Conservation (phyloP, 805 yeast genomes). For the Jamesozyma lodderae region DNA sequence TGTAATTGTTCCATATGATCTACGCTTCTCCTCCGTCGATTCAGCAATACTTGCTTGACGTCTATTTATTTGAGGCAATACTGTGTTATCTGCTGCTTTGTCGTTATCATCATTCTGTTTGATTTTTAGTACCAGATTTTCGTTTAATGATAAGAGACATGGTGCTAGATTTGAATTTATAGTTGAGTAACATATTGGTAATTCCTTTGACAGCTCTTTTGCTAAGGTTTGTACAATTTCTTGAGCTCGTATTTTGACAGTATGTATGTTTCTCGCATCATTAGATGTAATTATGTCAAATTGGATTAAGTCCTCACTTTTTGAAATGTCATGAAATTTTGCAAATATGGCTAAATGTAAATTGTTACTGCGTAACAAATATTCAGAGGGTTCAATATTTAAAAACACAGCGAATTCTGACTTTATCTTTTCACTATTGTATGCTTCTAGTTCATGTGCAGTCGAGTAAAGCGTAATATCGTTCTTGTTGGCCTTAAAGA, state of each 20-base stretch:
- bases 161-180: conserved; percentile 16
- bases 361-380: conserved; percentile 31
- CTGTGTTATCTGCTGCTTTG: background rate
- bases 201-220: conserved; percentile 8
- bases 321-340: conserved; percentile 32
- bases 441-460: conserved; percentile 54
- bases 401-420: conserved; percentile 61
- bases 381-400: conserved; percentile 40
- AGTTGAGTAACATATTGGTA: conserved; percentile 21
- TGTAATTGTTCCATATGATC: conserved; percentile 26
- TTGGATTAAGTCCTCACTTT: conserved; percentile 8
- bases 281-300: conserved; percentile 11
- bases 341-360: conserved; percentile 44
- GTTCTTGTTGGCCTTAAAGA: conserved; percentile 46
- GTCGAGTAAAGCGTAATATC: conserved; percentile 47
- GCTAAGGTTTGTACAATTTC: conserved; percentile 7
- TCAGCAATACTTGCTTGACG: background rate
- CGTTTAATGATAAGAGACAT: conserved; percentile 16
- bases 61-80: background rate
- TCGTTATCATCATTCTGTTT: background rate
- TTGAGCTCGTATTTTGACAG: conserved; percentile 9
- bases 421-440: conserved; percentile 44
- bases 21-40: background rate
- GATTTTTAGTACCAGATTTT: conserved; percentile 11
- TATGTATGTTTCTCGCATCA: conserved; percentile 3